These are phyloP conservation scores for Alternaria brassicae DNA, from an alignment of 2,329 filamentous ascomycete species.

Conservation along the genomic window DNA sequence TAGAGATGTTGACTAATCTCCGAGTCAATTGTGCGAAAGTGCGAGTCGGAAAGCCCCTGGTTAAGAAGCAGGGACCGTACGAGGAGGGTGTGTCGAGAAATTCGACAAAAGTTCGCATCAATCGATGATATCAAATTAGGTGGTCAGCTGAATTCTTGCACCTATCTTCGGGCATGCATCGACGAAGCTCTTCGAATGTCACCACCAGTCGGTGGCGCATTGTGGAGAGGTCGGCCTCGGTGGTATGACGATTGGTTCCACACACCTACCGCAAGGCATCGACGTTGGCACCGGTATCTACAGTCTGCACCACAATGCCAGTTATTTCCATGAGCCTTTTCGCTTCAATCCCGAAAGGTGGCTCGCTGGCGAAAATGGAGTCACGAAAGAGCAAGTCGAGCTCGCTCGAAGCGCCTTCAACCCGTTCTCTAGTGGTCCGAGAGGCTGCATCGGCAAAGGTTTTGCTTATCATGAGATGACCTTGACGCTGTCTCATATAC, in stretches of 20 bases:
- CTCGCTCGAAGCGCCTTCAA: slow-evolving; percentile 1
- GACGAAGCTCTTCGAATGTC: slow-evolving; percentile 35
- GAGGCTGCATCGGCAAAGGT: slow-evolving; percentile 7
- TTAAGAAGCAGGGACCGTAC: too few relatives aligned
- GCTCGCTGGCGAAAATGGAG: background rate
- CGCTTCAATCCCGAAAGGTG: slow-evolving; percentile 9
- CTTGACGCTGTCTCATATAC: background rate
- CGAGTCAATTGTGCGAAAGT: too few relatives aligned
- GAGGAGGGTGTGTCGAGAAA: too few relatives aligned
- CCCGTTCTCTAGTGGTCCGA: slow-evolving; percentile 8
- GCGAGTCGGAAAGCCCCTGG: too few relatives aligned
- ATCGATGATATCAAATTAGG: slow-evolving; percentile 26
- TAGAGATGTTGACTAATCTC: too few relatives aligned
- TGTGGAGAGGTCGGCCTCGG: too few relatives aligned
- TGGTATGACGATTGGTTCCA: slow-evolving; percentile 1
- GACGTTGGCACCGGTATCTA: background rate
- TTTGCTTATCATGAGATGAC: slow-evolving; percentile 13
- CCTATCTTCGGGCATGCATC: slow-evolving; percentile 34
- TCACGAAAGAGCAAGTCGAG: background rate
- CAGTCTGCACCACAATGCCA: background rate
- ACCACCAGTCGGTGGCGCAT: slow-evolving; percentile 23
- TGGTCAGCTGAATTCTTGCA: slow-evolving; percentile 9
- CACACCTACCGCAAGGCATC: too few relatives aligned
- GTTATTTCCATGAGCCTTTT: slow-evolving; percentile 7
- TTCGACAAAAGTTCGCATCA: slow-evolving; percentile 19